Evolutionary conservation across 1,284 basidiomycete species (phyloP), one percentile per base, ranked within the genome.

Genomic region (Moesziomyces globuligerus): DNA sequence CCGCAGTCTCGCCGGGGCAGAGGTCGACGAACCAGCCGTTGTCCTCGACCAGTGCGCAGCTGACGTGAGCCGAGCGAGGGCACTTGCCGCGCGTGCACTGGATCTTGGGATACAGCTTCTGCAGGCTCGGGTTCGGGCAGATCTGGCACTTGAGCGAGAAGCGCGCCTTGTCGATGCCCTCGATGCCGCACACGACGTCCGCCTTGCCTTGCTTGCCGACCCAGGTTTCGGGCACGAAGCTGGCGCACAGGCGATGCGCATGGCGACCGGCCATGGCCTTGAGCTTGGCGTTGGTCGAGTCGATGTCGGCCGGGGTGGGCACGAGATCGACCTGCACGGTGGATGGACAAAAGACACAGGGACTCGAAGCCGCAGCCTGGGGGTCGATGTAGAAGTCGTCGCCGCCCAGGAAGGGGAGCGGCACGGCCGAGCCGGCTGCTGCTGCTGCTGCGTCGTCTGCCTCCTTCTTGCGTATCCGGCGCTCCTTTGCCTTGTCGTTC

Each of bases 61-160:
- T 91, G 25, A 96, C 90, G 80, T 98, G 95, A 83, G 92, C 96
- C 0, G 95, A 92, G 75, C 91, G 92, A 1, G 91, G 87, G 79
- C 95, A 96, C 84, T 92, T 94, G 58, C 92, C 92, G 81, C 92
- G 92, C 10, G 92, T 92, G 81, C 94, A 97, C 78, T 97, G 94
- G 26, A 96, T 89, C 55, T 94, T 94, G 4, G 92, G 92, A 6
- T 95, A 95, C 64, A 93, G 90, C 8, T 85, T 86, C 69, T 90
- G 91, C 17, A 87, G 83, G 32, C 86, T 86, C 24, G 84, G 86
- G 78, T 89, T 91, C 25, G 86, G 86, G 81, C 94, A 98, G 6
- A 89, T 87, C 11, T 88, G 87, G 81, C 94, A 97, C 89, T 94
- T 95, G 56, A 81, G 76, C 25, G 60, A 51, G 61, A 75, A 79